A percentile compares a stretch with the other conserved stretches of the same genome.
phyloP scores from a whole-genome alignment of 106 monocot species.

The Allium cepa region DNA sequence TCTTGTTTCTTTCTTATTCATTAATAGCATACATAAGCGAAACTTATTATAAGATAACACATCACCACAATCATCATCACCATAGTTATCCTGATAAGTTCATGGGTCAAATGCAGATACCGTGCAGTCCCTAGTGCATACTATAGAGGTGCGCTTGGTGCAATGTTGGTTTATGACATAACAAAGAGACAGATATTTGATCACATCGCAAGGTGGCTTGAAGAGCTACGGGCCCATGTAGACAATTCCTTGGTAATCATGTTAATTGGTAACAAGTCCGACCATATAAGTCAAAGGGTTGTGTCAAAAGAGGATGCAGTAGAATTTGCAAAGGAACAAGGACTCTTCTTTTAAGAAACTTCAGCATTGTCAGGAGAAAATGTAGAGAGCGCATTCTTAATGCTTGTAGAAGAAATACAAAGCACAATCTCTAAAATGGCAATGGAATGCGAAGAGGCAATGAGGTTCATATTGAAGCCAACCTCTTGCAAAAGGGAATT shows the following conservation, averaged over 20 bases:
- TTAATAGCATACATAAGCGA: no score
- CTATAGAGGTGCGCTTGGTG: constrained; percentile 58
- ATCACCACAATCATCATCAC: no score
- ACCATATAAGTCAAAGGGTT: constrained; percentile 22
- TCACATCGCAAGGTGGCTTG: constrained; percentile 38
- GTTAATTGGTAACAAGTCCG: constrained; percentile 69
- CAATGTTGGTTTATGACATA: constrained; percentile 42
- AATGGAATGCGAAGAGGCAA: constrained; percentile 21
- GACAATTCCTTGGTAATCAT: constrained; percentile 45
- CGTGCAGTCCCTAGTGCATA: constrained; percentile 65
- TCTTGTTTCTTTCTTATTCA: no score
- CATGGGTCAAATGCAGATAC: constrained; percentile 22
- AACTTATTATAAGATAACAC: no score
- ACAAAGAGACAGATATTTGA: constrained; percentile 31
- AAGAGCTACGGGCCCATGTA: constrained; percentile 30
- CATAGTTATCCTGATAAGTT: not conserved
- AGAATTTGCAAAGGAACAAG: constrained; percentile 63
- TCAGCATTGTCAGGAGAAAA: constrained; percentile 67
- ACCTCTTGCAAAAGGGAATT: no score
- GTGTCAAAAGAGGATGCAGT: constrained; percentile 47
- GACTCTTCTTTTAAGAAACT: constrained; percentile 68
- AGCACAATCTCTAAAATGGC: constrained; percentile 41
- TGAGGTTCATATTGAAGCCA: no score
- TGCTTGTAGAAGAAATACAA: constrained; percentile 50
- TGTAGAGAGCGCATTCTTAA: constrained; percentile 52